Conservation (phyloP, 2,329 filamentous ascomycete genomes). For the Aureobasidium namibiae region DNA sequence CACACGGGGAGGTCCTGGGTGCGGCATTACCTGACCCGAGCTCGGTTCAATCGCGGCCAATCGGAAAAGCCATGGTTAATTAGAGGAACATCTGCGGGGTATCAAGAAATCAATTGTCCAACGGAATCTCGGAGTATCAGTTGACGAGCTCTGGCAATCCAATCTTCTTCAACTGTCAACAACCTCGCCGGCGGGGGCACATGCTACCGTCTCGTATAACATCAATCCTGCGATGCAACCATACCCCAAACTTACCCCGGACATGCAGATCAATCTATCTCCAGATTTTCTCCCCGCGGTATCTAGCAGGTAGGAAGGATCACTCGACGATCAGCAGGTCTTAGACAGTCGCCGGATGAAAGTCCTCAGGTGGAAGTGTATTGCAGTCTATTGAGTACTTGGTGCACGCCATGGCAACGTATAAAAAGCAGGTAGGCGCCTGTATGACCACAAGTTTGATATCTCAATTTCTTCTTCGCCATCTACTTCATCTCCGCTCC, state of each 20-base stretch:
- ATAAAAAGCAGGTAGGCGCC: neutral
- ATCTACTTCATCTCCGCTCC: neutral
- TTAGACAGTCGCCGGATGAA: neutral
- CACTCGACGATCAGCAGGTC: neutral
- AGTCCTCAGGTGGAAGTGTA: neutral
- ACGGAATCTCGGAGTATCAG: neutral
- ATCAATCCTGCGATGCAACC: neutral
- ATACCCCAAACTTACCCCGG: neutral
- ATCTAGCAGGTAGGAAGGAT: neutral
- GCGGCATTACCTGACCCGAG: too few species aligned
- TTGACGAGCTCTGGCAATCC: neutral
- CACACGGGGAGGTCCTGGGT: too few species aligned
- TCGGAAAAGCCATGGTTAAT: slow-evolving; percentile 2
- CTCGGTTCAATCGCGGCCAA: too few species aligned
- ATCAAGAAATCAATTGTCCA: neutral
- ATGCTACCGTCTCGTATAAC: slow-evolving; percentile 1
- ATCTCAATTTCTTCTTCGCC: neutral
- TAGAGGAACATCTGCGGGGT: slow-evolving; percentile 1
- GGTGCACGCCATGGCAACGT: neutral
- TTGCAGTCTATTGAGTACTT: neutral
- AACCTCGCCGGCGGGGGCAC: slow-evolving; percentile 6
- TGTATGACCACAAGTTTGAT: neutral
- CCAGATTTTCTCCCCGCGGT: slow-evolving; percentile 8
- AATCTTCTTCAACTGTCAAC: neutral
- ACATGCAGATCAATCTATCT: neutral